These are phyloP conservation scores for Talaromyces marneffei DNA, from an alignment of 2,329 filamentous ascomycete genomes.

Conservation along the genomic window DNA sequence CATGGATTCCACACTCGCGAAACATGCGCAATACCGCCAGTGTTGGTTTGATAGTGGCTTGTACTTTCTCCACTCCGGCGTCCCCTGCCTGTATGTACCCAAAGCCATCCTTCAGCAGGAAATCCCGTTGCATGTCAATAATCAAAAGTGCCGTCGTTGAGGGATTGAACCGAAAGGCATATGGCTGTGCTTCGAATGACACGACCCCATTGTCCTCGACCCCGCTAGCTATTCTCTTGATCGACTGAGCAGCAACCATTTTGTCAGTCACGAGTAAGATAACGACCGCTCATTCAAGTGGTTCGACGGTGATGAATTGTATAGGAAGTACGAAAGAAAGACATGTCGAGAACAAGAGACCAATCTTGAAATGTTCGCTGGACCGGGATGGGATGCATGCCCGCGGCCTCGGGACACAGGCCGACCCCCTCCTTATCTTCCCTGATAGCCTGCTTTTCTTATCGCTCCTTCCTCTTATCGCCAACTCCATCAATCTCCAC, in stretches of 20 bases:
- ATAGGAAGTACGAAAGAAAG: background rate
- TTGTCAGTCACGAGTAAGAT: background rate
- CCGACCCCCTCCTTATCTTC: background rate
- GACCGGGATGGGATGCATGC: background rate
- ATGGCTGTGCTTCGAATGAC: slow-evolving; percentile 32
- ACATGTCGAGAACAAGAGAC: background rate
- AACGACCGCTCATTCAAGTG: background rate
- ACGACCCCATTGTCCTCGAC: background rate
- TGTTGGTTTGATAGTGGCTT: slow-evolving; percentile 31
- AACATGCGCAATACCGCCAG: slow-evolving; percentile 37
- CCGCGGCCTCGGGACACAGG: background rate
- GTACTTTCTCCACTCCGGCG: slow-evolving; percentile 20
- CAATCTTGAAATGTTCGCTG: background rate
- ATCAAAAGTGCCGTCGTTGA: slow-evolving; percentile 46
- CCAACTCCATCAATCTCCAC: background rate
- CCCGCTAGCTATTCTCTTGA: slow-evolving; percentile 1
- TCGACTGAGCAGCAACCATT: slow-evolving; percentile 7
- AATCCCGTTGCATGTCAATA: slow-evolving; percentile 51
- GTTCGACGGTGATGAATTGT: background rate
- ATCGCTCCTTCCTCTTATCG: background rate
- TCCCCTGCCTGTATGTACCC: slow-evolving; percentile 48
- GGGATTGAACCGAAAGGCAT: slow-evolving; percentile 44
- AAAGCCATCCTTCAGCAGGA: slow-evolving; percentile 47
- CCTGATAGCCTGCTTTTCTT: background rate
- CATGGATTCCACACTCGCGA: slow-evolving; percentile 31